Conservation (phyloP, 257 asterid species). For the Nicotiana attenuata region DNA sequence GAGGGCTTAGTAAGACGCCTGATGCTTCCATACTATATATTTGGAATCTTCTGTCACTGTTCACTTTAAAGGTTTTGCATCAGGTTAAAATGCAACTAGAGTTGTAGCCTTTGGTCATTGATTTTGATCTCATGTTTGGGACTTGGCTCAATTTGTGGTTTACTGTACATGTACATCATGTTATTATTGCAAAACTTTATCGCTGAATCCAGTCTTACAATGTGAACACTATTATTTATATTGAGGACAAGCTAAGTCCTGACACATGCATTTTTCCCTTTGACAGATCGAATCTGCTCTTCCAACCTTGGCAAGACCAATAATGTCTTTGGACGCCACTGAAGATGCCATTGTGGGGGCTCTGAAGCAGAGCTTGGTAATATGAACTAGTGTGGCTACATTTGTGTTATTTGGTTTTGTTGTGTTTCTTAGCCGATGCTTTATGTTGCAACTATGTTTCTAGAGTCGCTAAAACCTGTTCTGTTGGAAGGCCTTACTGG, state of each 20-base stretch:
- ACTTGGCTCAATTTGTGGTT: neutral
- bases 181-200: slow-evolving; percentile 3
- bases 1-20: neutral
- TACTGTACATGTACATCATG: neutral
- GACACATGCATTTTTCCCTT: slow-evolving; percentile 26
- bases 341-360: slow-evolving; percentile 96
- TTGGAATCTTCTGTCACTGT: neutral
- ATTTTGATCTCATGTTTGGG: neutral
- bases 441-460: neutral
- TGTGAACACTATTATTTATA: neutral
- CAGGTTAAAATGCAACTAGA: neutral
- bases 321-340: slow-evolving; percentile 85
- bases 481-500: neutral
- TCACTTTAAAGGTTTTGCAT: neutral
- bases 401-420: neutral
- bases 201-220: neutral
- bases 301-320: slow-evolving; percentile 90
- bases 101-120: neutral
- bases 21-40: neutral
- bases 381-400: slow-evolving; percentile 2
- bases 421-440: neutral
- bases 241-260: neutral
- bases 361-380: slow-evolving; percentile 90
- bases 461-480: neutral
- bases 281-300: slow-evolving; percentile 89